Evolutionary conservation across 2,329 filamentous ascomycete species (phyloP).

Genomic region (Drechslerella stenobrocha): DNA sequence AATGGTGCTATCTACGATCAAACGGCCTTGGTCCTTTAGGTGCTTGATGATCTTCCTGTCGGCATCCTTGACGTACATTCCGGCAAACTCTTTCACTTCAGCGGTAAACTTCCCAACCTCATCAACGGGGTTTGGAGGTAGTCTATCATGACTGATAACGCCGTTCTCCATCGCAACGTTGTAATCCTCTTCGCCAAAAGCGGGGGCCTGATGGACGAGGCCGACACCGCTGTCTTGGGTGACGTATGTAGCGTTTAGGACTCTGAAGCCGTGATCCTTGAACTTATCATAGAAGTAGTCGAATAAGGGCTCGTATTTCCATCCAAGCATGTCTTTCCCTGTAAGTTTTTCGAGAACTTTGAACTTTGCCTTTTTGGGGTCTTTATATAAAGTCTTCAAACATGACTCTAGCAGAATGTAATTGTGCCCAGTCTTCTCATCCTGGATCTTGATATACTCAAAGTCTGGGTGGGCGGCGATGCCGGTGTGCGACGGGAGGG

Average conservation of each 20-base stretch:
- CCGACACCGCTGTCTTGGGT: conserved; percentile 88
- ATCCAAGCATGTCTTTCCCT: conserved; percentile 82
- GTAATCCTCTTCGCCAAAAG: conserved; percentile 96
- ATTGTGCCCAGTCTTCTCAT: conserved; percentile 78
- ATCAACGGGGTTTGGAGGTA: conserved; percentile 89
- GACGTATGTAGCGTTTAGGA: conserved; percentile 82
- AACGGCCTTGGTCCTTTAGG: conserved; percentile 72
- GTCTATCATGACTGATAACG: conserved; percentile 73
- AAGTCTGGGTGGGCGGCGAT: conserved; percentile 79
- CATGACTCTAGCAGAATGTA: conserved; percentile 84
- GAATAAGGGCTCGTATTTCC: conserved; percentile 87
- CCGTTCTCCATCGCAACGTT: conserved; percentile 75
- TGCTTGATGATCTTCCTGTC: conserved; percentile 93
- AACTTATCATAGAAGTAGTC: conserved; percentile 88
- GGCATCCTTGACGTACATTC: conserved; percentile 86
- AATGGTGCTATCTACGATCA: conserved; percentile 83
- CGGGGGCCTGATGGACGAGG: conserved; percentile 89
- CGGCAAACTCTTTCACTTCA: conserved; percentile 77
- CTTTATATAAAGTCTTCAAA: conserved; percentile 83
- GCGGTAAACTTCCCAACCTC: conserved; percentile 77
- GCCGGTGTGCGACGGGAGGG: conserved; percentile 76
- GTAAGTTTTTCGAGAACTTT: conserved; percentile 77
- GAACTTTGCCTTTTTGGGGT: conserved; percentile 92
- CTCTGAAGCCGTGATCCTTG: conserved; percentile 78
- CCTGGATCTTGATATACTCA: conserved; percentile 83